A percentile compares a stretch with the other conserved stretches of the same genome.
These are phyloP conservation scores for Cadophora gregata DNA, from an alignment of 2,329 filamentous ascomycete genomes.

Conservation along the genomic window DNA sequence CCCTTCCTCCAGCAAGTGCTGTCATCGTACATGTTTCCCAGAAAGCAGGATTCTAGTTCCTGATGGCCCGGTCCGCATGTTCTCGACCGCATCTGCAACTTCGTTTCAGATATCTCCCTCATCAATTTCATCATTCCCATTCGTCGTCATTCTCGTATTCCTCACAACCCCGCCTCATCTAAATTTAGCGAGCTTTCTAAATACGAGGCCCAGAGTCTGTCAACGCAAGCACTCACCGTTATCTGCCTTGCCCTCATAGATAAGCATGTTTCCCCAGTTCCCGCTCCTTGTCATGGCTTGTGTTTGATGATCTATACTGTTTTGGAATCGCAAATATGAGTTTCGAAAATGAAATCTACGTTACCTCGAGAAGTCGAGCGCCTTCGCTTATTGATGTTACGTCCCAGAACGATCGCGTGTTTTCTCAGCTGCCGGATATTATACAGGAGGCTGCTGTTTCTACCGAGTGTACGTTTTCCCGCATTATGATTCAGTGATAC, in stretches of 20 bases:
- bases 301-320: slow-evolving; percentile 15
- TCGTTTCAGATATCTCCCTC: slow-evolving; percentile 26
- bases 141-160: slow-evolving; percentile 30
- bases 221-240: neutral
- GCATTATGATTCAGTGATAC: neutral
- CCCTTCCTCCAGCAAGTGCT: neutral
- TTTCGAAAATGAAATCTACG: slow-evolving; percentile 32
- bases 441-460: slow-evolving; percentile 42
- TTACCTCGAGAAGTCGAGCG: slow-evolving; percentile 38
- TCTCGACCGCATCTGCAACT: slow-evolving; percentile 10
- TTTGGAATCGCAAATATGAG: slow-evolving; percentile 28
- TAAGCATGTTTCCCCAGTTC: neutral
- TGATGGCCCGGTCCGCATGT: slow-evolving; percentile 22
- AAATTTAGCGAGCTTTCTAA: slow-evolving; percentile 27
- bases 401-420: slow-evolving; percentile 36
- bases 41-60: slow-evolving; percentile 14
- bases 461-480: slow-evolving; percentile 35
- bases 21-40: neutral
- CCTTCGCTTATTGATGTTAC: slow-evolving; percentile 39
- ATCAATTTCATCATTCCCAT: slow-evolving; percentile 9
- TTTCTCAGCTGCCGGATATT: slow-evolving; percentile 39
- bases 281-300: neutral
- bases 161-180: slow-evolving; percentile 18
- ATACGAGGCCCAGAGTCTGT: slow-evolving; percentile 24
- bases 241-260: neutral